These are phyloP conservation scores for Yarrowia sp. DNA, from an alignment of 805 yeast species.

Conservation along the genomic window DNA sequence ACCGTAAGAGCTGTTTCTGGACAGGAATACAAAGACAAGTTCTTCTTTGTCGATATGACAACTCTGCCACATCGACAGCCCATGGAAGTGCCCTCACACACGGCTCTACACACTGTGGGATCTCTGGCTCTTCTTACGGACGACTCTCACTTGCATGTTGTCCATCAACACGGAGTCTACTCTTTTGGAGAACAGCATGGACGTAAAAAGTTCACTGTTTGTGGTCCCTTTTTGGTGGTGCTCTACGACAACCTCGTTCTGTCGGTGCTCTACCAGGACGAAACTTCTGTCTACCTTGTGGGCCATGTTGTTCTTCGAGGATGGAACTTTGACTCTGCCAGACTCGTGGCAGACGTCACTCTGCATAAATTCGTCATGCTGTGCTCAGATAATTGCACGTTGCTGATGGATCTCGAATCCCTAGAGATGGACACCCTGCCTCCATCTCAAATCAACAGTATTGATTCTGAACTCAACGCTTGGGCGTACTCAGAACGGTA, in stretches of 20 bases:
- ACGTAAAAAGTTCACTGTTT: conserved; percentile 22
- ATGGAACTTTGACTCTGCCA: conserved; percentile 23
- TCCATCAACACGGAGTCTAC: conserved; percentile 25
- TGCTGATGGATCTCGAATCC: conserved; percentile 24
- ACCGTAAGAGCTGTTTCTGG: conserved; percentile 18
- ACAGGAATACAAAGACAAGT: background rate
- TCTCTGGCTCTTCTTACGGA: conserved; percentile 19
- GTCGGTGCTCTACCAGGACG: conserved; percentile 29
- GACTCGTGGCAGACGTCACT: conserved; percentile 33
- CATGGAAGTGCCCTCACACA: conserved; percentile 14
- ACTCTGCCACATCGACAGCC: conserved; percentile 7
- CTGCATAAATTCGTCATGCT: conserved; percentile 38
- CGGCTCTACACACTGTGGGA: conserved; percentile 22
- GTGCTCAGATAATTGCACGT: conserved; percentile 34
- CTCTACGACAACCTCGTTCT: conserved; percentile 22
- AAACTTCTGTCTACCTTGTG: conserved; percentile 9
- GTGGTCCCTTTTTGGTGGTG: conserved; percentile 27
- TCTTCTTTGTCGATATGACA: conserved; percentile 23
- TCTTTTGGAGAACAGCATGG: conserved; percentile 30
- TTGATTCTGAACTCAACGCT: conserved; percentile 34
- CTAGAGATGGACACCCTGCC: conserved; percentile 30
- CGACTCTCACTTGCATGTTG: conserved; percentile 25
- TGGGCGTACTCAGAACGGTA: conserved; percentile 33
- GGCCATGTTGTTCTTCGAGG: conserved; percentile 26
- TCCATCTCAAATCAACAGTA: conserved; percentile 30